Conservation (phyloP, 192 early-diverging fungal genomes). For the Coemansia sp. region DNA sequence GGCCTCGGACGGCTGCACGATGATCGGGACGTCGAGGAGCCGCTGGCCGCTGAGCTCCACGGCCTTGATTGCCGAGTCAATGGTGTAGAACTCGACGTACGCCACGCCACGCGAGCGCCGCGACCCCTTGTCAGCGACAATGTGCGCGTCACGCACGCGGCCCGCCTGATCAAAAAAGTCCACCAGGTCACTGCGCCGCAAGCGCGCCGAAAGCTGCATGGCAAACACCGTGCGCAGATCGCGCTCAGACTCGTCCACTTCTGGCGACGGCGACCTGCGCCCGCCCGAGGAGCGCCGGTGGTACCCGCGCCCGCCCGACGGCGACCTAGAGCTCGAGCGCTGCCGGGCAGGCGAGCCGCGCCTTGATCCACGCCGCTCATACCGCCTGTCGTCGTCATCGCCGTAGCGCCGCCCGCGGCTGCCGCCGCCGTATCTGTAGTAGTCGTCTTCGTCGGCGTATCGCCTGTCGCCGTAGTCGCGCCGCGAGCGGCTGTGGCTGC, state of each 20-base stretch:
- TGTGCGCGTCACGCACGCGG: slow-evolving; percentile 83
- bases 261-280: slow-evolving; percentile 64
- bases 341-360: slow-evolving; percentile 17
- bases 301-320: slow-evolving; percentile 6
- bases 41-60: slow-evolving; percentile 82
- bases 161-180: slow-evolving; percentile 86
- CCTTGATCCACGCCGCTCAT: slow-evolving; percentile 6
- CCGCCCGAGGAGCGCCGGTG: slow-evolving; percentile 8
- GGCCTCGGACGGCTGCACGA: slow-evolving; percentile 88
- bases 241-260: slow-evolving; percentile 74
- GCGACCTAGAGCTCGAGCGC: slow-evolving; percentile 8
- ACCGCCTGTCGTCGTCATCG: slow-evolving; percentile 17
- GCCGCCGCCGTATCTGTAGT: slow-evolving; percentile 10
- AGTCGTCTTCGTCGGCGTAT: slow-evolving; percentile 15
- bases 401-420: slow-evolving; percentile 14
- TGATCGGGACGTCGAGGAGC: slow-evolving; percentile 92
- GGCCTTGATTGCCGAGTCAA: slow-evolving; percentile 80
- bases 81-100: slow-evolving; percentile 96
- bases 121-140: slow-evolving; percentile 84
- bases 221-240: slow-evolving; percentile 95
- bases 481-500: slow-evolving; percentile 16
- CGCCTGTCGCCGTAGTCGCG: neutral
- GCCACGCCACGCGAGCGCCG: slow-evolving; percentile 92
- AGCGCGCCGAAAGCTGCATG: slow-evolving; percentile 86
- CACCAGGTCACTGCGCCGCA: slow-evolving; percentile 78